These are phyloP conservation scores for Carpinus fangiana DNA, from an alignment of 306 rosid species.

Conservation along the genomic window DNA sequence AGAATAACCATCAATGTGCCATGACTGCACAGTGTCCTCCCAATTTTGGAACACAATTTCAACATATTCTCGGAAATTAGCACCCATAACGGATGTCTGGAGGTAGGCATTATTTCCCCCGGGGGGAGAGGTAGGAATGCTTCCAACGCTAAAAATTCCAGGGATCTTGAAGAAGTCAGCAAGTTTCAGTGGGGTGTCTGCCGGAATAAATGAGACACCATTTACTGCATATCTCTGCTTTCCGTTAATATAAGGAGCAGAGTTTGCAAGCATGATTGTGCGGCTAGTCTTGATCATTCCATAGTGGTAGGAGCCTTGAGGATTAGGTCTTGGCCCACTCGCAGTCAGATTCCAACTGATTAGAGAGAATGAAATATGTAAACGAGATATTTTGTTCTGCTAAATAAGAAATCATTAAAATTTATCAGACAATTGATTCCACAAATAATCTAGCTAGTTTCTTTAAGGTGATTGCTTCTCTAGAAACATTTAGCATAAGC, in stretches of 20 bases:
- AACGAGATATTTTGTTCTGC: no score
- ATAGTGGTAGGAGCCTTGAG: conserved; percentile 95
- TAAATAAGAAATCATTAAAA: not conserved
- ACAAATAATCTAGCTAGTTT: no score
- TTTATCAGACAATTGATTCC: no score
- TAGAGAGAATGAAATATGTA: not conserved
- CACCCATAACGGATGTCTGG: conserved; percentile 84
- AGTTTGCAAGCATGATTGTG: conserved; percentile 81
- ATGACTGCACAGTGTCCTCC: conserved; percentile 82
- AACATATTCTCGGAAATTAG: conserved; percentile 72
- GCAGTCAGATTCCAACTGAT: conserved; percentile 87
- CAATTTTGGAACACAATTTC: conserved; percentile 96
- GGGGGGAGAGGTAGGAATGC: conserved; percentile 61
- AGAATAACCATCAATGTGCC: conserved; percentile 90
- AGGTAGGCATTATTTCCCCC: conserved; percentile 66
- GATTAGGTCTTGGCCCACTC: conserved; percentile 97
- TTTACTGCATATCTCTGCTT: conserved; percentile 94
- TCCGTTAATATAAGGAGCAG: conserved; percentile 81
- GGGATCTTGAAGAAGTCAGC: conserved; percentile 82
- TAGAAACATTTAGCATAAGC: not conserved
- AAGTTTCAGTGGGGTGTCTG: conserved; percentile 86
- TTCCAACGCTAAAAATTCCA: conserved; percentile 79
- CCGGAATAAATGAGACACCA: conserved; percentile 62
- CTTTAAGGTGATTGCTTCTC: no score
- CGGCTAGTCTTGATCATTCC: conserved; percentile 74